phyloP scores from a whole-genome alignment of 2,329 filamentous ascomycete genomes.

The Monosporascus sp. region DNA sequence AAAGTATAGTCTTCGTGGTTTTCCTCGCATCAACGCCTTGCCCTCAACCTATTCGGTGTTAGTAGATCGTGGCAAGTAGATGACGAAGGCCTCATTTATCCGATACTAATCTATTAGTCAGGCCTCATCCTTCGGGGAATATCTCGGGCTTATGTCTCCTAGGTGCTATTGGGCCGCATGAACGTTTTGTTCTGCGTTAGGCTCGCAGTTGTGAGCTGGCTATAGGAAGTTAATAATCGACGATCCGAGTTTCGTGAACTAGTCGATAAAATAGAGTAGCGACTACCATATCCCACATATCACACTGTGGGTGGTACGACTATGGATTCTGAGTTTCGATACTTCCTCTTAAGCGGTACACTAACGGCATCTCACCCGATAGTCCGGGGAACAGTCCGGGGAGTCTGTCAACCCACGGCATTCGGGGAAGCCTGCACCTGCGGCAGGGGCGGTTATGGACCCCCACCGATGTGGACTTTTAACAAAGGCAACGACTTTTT shows the following conservation, averaged over 20 bases:
- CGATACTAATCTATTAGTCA: no score
- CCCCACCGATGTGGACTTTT: neutral
- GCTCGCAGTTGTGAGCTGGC: no score
- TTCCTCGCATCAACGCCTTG: no score
- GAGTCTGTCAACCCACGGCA: slow-evolving; percentile 6
- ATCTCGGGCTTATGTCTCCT: no score
- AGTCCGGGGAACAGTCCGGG: slow-evolving; percentile 9
- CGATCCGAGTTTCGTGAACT: neutral
- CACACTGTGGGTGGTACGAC: neutral
- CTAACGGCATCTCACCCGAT: slow-evolving; percentile 11
- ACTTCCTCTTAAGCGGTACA: neutral
- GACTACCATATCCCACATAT: neutral
- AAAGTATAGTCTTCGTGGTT: no score
- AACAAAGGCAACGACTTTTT: neutral
- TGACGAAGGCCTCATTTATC: no score
- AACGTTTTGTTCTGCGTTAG: no score
- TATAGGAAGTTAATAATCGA: no score
- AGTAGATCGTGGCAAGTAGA: no score
- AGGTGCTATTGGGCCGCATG: no score
- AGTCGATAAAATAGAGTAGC: neutral
- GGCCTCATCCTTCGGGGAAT: no score
- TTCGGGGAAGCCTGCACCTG: slow-evolving; percentile 2
- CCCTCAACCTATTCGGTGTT: no score
- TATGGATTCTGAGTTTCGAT: neutral
- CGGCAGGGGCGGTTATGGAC: neutral